These are phyloP conservation scores for Aspergillus terreus DNA, from an alignment of 2,329 filamentous ascomycete species.

Conservation along the genomic window DNA sequence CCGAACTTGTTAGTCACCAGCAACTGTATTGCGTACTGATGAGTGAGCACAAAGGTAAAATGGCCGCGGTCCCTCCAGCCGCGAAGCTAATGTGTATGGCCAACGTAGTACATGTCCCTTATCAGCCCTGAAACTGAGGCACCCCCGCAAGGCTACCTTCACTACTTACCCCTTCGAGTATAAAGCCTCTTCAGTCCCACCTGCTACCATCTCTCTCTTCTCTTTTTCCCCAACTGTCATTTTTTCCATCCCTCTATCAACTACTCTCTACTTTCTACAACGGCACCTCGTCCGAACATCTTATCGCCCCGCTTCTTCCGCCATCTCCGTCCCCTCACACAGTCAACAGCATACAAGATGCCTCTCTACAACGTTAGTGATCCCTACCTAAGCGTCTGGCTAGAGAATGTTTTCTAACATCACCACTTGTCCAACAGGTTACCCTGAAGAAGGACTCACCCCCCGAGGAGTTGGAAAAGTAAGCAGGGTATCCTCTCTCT, in stretches of 20 bases:
- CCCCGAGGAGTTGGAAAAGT: constrained; percentile 65
- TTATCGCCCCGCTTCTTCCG: neutral
- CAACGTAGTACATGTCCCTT: constrained; percentile 2
- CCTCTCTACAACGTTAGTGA: constrained; percentile 38
- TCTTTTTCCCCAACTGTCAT: neutral
- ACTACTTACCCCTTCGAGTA: constrained; percentile 3
- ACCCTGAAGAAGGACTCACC: constrained; percentile 71
- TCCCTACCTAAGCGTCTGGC: neutral
- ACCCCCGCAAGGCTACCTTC: constrained; percentile 3
- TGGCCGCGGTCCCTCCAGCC: neutral
- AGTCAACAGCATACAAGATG: constrained; percentile 23
- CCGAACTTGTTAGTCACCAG: neutral
- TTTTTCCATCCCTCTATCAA: neutral
- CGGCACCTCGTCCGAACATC: neutral
- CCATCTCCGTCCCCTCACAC: neutral
- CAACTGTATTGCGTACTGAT: no score
- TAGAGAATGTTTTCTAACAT: neutral
- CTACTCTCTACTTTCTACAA: neutral
- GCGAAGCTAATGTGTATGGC: neutral
- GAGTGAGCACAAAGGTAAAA: neutral
- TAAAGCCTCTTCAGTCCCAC: constrained; percentile 11
- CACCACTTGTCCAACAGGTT: constrained; percentile 52
- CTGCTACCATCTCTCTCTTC: neutral
- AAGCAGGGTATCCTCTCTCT: constrained; percentile 23
- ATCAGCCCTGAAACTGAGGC: constrained; percentile 8